Base-by-base conservation (phyloP, 2,329 filamentous ascomycete species). In the Hymenoscyphus albidus region DNA sequence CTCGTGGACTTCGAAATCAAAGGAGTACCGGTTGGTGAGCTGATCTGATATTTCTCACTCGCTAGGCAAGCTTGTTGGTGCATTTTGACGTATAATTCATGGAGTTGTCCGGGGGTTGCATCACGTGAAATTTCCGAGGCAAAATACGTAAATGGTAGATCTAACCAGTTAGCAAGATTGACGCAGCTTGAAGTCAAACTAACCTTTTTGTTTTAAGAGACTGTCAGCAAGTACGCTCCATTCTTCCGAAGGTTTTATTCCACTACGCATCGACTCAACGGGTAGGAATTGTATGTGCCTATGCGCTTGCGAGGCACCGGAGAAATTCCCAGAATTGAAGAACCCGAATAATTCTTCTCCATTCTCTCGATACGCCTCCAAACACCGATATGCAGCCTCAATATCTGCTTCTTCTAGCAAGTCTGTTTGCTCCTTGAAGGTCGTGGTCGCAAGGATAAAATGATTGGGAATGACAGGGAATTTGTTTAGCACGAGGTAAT, bases 401-500 rank as follows among this genome's bases (percentile, higher is more conserved):
- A 92, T 76, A 70, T 92, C 89, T 32, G 77, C 78, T 13, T 78
- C 74, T 60, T 88, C 86, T 1, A 92, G 80, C 5, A 88, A 72
- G 68, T 88, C 79, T 1, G 85, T 87, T 78, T 92, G 89, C n/a
- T 79, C 78, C 72, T 85, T 84, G 74, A 87, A 86, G 0, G 78
- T 75, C n/a, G 78, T 83, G 0, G 89, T 92, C 0, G 86, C 84
- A 58, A 92, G 81, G 69, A 92, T 90, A 73, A 90, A 90, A 77
- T 92, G 89, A 70, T 87, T 82, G 0, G 84, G 82, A 40, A 90
- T 87, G 59, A 92, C 77, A 59, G 89, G 88, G 70, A 89, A 92
- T 75, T 92, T 92, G 80, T 92, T 92, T 51, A 92, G 79, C 1
- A 92, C 85, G 54, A 92, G 80, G 65, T 82, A 81, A 75, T 92